Conservation (phyloP, 352 stramenopile genomes). For the Phytophthora cryptogea region DNA sequence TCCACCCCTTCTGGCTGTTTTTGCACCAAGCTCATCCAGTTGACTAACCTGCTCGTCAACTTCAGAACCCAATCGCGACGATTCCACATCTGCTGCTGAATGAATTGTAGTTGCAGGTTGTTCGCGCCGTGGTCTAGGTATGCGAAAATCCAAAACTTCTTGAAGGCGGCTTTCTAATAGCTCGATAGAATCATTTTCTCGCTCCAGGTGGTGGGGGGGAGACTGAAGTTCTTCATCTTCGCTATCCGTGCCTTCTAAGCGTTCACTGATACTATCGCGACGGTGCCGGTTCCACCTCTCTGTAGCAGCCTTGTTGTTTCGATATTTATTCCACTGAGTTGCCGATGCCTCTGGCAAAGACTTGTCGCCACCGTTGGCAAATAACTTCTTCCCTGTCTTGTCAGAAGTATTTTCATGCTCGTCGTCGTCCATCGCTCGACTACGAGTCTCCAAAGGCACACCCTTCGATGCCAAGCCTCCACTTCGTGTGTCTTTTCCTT, state of each 20-base stretch:
- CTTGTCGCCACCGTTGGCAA: not conserved
- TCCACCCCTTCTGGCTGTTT: not conserved
- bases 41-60: constrained; percentile 1
- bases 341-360: not conserved
- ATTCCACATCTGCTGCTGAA: not conserved
- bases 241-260: constrained; percentile 11
- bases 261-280: constrained; percentile 3
- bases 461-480: not conserved
- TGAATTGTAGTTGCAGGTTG: not conserved
- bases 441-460: not conserved
- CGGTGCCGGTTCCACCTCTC: not conserved
- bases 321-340: constrained; percentile 1
- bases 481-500: constrained; percentile 3
- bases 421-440: not conserved
- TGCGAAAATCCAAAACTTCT: constrained; percentile 36
- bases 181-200: constrained; percentile 23
- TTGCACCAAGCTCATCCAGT: constrained; percentile 2
- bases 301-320: not conserved
- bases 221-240: constrained; percentile 5
- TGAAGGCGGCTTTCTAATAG: constrained; percentile 37
- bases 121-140: constrained; percentile 3
- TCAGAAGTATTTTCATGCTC: constrained; percentile 1
- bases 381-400: not conserved
- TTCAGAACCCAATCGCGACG: constrained; percentile 4
- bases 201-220: not conserved